Percentiles rank a stretch among this genome's conserved stretches.
These are phyloP conservation scores for Pseudocercospora eumusae DNA, from an alignment of 2,329 filamentous ascomycete genomes.

Conservation along the genomic window DNA sequence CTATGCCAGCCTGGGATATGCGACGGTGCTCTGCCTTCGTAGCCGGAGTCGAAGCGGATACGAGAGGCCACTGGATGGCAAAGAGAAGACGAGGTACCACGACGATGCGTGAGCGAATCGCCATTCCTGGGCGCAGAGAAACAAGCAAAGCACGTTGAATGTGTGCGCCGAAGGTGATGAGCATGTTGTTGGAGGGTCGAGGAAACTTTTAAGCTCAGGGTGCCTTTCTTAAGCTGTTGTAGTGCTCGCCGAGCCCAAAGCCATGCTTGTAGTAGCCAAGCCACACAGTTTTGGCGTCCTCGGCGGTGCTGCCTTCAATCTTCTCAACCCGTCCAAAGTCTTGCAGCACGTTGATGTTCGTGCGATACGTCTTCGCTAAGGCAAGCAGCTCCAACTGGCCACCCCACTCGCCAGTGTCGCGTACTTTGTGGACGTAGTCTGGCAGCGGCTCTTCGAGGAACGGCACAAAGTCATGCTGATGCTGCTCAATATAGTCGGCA, in stretches of 20 bases:
- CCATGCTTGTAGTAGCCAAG: conserved; percentile 93
- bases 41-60: conserved; percentile 9
- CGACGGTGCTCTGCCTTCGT: conserved; percentile 15
- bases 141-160: neutral
- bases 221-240: conserved; percentile 72
- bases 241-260: conserved; percentile 94
- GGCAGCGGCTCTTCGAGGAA: conserved; percentile 82
- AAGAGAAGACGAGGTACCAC: neutral
- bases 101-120: neutral
- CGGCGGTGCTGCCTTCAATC: conserved; percentile 54
- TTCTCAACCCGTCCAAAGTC: conserved; percentile 75
- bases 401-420: conserved; percentile 92
- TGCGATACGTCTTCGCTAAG: conserved; percentile 74
- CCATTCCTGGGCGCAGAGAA: neutral
- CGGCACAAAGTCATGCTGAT: conserved; percentile 78
- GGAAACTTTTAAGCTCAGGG: neutral
- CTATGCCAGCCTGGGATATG: conserved; percentile 16
- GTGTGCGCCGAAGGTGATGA: neutral
- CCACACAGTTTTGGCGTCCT: conserved; percentile 64
- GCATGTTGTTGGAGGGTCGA: neutral
- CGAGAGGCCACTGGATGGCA: neutral
- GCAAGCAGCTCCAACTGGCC: conserved; percentile 88
- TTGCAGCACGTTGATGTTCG: conserved; percentile 82
- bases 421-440: conserved; percentile 72
- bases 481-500: conserved; percentile 71